Percentiles rank a stretch among this genome's conserved stretches.
These are phyloP conservation scores for Rhizophora apiculata DNA, from an alignment of 345 rosid genomes.

Conservation along the genomic window DNA sequence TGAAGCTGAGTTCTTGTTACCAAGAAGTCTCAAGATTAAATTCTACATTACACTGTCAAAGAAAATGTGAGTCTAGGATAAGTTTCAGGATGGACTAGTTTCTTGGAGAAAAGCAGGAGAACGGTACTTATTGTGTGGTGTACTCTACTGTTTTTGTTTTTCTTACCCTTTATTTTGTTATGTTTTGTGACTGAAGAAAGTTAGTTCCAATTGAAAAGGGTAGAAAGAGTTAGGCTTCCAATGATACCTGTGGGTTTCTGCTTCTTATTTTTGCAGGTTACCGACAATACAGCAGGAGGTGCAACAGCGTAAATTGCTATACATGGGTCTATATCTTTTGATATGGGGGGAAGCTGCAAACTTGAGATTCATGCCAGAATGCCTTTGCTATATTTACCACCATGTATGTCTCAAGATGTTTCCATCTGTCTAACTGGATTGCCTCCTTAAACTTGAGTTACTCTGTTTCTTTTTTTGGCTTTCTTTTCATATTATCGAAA, in stretches of 20 bases:
- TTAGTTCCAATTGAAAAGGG: no score
- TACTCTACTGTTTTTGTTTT: no score
- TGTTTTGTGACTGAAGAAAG: no score
- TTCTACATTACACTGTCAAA: no score
- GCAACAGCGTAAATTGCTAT: slow-evolving; percentile 91
- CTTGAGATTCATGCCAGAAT: slow-evolving; percentile 98
- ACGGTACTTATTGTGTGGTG: no score
- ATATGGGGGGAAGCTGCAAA: slow-evolving; percentile 99
- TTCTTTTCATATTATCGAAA: background rate
- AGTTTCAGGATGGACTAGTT: no score
- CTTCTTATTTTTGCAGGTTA: slow-evolving; percentile 54
- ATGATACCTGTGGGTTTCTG: background rate
- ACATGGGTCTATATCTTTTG: slow-evolving; percentile 94
- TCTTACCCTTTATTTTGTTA: no score
- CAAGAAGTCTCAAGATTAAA: no score
- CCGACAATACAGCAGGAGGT: slow-evolving; percentile 99
- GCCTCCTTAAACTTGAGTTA: background rate
- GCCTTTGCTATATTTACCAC: slow-evolving; percentile 97
- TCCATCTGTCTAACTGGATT: background rate
- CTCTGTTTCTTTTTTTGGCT: background rate
- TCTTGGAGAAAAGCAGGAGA: no score
- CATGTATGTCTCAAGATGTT: slow-evolving; percentile 58
- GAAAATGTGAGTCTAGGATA: no score
- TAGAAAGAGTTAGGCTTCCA: no score
- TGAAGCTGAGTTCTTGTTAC: no score